These are phyloP conservation scores for Pseudogymnoascus destructans DNA, from an alignment of 2,329 filamentous ascomycete species.

Conservation along the genomic window DNA sequence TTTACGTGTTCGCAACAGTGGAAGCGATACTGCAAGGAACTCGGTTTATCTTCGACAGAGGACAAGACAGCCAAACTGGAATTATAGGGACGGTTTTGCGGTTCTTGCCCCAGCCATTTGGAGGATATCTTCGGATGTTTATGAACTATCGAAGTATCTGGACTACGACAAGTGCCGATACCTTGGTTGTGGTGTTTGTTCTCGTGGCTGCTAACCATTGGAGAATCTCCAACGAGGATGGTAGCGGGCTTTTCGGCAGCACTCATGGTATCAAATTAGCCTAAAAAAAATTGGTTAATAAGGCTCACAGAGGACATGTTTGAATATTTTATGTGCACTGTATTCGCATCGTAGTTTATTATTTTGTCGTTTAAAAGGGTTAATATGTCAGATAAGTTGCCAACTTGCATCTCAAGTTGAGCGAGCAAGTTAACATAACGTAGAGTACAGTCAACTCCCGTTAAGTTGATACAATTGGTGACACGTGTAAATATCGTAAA, in stretches of 20 bases:
- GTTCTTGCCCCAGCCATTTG: slow-evolving; percentile 52
- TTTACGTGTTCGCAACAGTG: slow-evolving; percentile 68
- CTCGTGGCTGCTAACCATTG: slow-evolving; percentile 31
- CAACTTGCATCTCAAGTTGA: neutral
- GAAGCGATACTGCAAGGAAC: slow-evolving; percentile 61
- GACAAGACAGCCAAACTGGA: slow-evolving; percentile 41
- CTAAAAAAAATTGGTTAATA: neutral
- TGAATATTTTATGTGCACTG: neutral
- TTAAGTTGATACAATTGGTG: too few relatives aligned
- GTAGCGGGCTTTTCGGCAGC: slow-evolving; percentile 25
- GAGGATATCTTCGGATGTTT: slow-evolving; percentile 45
- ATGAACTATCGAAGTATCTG: slow-evolving; percentile 59
- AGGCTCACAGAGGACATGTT: neutral
- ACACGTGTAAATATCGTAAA: too few relatives aligned
- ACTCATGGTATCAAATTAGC: neutral
- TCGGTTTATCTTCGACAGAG: slow-evolving; percentile 56
- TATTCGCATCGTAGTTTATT: neutral
- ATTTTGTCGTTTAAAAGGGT: neutral
- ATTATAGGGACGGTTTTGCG: slow-evolving; percentile 50
- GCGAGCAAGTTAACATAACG: too few relatives aligned
- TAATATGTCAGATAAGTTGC: neutral
- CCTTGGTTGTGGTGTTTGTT: slow-evolving; percentile 66
- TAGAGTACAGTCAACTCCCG: too few relatives aligned
- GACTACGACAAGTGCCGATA: slow-evolving; percentile 56
- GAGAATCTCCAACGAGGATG: slow-evolving; percentile 22